phyloP scores from a whole-genome alignment of 352 stramenopile genomes.

The Pythium apleroticum region DNA sequence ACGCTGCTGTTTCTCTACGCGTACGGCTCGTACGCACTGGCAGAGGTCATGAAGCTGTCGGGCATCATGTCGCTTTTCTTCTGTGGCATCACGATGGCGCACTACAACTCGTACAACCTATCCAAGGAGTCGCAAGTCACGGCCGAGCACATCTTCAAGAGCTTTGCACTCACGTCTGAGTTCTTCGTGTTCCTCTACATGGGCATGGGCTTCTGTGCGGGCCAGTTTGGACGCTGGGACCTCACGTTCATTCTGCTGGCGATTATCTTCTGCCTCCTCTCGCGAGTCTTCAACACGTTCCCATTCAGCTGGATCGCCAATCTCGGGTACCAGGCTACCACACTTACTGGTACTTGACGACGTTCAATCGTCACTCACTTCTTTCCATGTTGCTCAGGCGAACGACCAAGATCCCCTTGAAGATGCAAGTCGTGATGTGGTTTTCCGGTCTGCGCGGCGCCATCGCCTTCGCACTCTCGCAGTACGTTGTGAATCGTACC shows the following conservation, averaged over 20 bases:
- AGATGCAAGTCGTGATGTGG: slow-evolving; percentile 93
- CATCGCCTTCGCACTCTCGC: slow-evolving; percentile 84
- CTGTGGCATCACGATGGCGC: slow-evolving; percentile 82
- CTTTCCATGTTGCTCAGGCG: slow-evolving; percentile 33
- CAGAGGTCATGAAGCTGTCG: slow-evolving; percentile 68
- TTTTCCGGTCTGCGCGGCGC: slow-evolving; percentile 91
- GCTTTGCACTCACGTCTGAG: slow-evolving; percentile 65
- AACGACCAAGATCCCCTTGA: slow-evolving; percentile 62
- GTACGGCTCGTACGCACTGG: slow-evolving; percentile 66
- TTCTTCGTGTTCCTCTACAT: slow-evolving; percentile 85
- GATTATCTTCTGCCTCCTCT: slow-evolving; percentile 85
- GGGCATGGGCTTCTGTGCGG: slow-evolving; percentile 70
- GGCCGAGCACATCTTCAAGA: slow-evolving; percentile 76
- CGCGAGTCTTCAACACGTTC: slow-evolving; percentile 94
- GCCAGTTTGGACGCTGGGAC: slow-evolving; percentile 77
- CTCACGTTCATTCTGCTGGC: slow-evolving; percentile 84
- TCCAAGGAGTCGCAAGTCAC: slow-evolving; percentile 67
- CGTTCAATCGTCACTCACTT: slow-evolving; percentile 52
- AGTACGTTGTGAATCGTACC: slow-evolving; percentile 38
- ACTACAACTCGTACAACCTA: slow-evolving; percentile 81
- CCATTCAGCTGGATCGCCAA: slow-evolving; percentile 77
- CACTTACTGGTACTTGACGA: slow-evolving; percentile 19
- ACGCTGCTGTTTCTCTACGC: slow-evolving; percentile 71
- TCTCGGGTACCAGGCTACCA: slow-evolving; percentile 32
- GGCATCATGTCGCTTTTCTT: slow-evolving; percentile 95